phyloP scores from a whole-genome alignment of 148 eudicot species.

The Fallopia convolvulus region DNA sequence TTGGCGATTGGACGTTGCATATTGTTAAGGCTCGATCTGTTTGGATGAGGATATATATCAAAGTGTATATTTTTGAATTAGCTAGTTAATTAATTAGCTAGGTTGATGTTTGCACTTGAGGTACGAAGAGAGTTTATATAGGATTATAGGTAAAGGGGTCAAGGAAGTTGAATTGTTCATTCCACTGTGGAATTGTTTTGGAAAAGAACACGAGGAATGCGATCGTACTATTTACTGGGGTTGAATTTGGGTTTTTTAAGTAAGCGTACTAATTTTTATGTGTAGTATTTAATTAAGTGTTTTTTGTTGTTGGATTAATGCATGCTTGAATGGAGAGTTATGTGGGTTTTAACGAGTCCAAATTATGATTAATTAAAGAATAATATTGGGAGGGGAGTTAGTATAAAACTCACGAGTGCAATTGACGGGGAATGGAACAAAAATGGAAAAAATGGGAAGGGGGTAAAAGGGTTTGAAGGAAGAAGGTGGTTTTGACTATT shows the following conservation, averaged over 20 bases:
- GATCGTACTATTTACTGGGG: background rate
- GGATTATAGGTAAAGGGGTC: background rate
- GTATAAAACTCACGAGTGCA: no score
- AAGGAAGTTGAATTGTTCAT: background rate
- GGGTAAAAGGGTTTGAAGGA: background rate
- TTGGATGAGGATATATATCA: no score
- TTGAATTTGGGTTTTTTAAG: background rate
- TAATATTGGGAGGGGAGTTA: no score
- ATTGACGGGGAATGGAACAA: background rate
- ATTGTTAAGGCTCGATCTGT: slow-evolving; percentile 11
- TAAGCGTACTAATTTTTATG: background rate
- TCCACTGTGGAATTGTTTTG: background rate
- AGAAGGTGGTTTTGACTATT: background rate
- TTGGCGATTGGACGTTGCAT: slow-evolving; percentile 22
- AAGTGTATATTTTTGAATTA: no score
- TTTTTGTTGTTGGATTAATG: background rate
- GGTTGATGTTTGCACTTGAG: background rate
- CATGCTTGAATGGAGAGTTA: background rate
- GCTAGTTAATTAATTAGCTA: no score
- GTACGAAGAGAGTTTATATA: background rate
- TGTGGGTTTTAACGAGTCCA: background rate
- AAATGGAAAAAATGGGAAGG: background rate
- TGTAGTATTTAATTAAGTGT: no score
- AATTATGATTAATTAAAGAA: background rate
- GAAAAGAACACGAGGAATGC: background rate